Base-by-base conservation (phyloP, 2,329 filamentous ascomycete species). In the Talaromyces sp. region DNA sequence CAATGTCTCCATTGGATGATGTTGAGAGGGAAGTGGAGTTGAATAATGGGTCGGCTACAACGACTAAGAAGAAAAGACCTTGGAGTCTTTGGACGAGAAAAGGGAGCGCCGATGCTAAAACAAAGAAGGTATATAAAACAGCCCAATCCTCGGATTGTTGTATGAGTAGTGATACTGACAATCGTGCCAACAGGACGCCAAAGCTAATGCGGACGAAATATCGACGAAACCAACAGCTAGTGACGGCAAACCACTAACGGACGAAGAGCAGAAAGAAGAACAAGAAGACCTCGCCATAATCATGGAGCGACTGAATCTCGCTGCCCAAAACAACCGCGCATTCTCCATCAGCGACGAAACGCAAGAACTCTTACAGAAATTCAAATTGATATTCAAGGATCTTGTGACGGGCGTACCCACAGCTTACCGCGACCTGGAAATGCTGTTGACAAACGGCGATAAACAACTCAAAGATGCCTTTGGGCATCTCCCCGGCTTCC, bases 351-450 rank as follows among this genome's bases (percentile, higher is more conserved):
- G 89, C n/a, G 83, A 85, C 60, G 91, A 96, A 65, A 93, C 90
- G 0, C 86, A 91, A 61, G 87, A 90, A 62, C 81, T 96, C 31
- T 83, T 96, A 53, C 83, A 85, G 56, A 85, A 87, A 62, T 99
- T 99, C 80, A 95, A 91, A 1, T 80, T 91, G 57, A 87, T 97
- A 35, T 88, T 99, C 69, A 94, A 93, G 70, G 94, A 99, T 70
- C 83, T 97, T 15, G 84, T 94, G 67, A 92, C 91, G 70, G 94
- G 94, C 61, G 94, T 91, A 1, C 94, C 94, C 2, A 97, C 93
- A 0, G 94, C 94, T 2, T 96, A 95, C 73, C 82, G 88, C 68
- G 94, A 99, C 70, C 86, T 99, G n/a, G 85, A 87, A 66, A 83
- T 81, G 68, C 77, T 87, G 17, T 77, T 87, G 62, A 84, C 78